Base-by-base conservation (phyloP, 805 yeast species). In the Yamadazyma sp. region DNA sequence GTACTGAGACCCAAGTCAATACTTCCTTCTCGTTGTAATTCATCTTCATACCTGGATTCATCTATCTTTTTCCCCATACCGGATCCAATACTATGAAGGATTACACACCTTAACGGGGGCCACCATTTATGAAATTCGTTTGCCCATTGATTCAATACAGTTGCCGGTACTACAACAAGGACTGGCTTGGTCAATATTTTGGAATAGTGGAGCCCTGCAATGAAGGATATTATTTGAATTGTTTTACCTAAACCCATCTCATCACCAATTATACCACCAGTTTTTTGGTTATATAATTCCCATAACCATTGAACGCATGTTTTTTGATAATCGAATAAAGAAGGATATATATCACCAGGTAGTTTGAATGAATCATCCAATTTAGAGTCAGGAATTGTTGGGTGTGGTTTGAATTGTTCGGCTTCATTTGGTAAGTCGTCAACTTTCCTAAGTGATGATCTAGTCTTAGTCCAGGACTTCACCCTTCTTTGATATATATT, bases 231-330 rank as follows among this genome's bases (percentile, higher is more conserved):
- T 7, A 93, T 76, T 54, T 93, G 98, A 33, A 93, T 83, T 0
- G 98, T 93, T 53, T 93, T 93, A 2, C 98, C 98, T 12, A 93
- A 62, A 0, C 98, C 98, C 98, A 93, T 93, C 57, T 93, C 98
- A 59, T 93, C 98, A 17, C 98, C 97, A 26, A 93, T 73, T 15
- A 93, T 93, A 0, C 98, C 98, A 2, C 98, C 98, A 3, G 89
- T 82, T 32, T 76, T 78, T 56, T 93, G 98, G 14, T 78, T 71
- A 50, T 85, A 82, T n/a, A 93, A 65, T 53, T 93, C 98, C 82
- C 94, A 89, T 2, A 93, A 73, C 98, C 98, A 91, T 50, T 93
- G 96, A 1, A 93, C 97, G 43, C 98, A 87, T 0, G 98, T 93
- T 50, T 86, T 86, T 51, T 93, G 98, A 56, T 93, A 93, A 44